phyloP scores from a whole-genome alignment of 208 protist genomes.

The Crithidia brevicula region DNA sequence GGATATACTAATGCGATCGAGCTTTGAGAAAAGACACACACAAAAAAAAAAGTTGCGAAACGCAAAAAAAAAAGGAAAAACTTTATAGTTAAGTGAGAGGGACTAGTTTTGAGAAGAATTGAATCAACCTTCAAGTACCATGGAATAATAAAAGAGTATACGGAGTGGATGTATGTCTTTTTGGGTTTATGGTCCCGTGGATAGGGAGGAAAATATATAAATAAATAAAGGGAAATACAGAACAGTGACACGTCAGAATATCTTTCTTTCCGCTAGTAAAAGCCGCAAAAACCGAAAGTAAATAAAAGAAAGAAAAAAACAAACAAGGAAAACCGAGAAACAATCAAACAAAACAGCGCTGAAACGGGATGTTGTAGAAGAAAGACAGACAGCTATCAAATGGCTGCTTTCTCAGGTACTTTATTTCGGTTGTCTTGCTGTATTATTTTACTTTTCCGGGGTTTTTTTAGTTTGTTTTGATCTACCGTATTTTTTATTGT shows the following conservation, averaged over 20 bases:
- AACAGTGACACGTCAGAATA: conserved; percentile 14
- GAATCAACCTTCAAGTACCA: no score
- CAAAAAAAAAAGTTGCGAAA: no score
- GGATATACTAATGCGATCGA: no score
- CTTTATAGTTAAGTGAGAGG: no score
- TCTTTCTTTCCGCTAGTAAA: no score
- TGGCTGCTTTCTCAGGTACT: neutral
- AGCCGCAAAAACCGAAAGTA: conserved; percentile 7
- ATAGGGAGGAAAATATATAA: no score
- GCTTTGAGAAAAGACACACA: no score
- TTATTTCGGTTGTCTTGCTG: neutral
- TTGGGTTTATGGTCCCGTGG: no score
- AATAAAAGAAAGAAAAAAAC: neutral
- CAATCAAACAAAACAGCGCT: neutral
- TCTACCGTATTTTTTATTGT: neutral
- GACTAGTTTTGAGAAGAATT: no score
- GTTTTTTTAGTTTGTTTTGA: neutral
- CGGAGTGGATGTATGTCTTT: no score
- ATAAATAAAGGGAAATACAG: conserved; percentile 12
- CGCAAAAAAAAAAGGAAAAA: conserved; percentile 17
- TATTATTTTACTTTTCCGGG: neutral
- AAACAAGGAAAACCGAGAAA: neutral
- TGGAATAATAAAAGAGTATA: no score
- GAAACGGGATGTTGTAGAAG: conserved; percentile 5
- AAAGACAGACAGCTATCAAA: conserved; percentile 13